These are phyloP conservation scores for Cryptococcus sp. DNA, from an alignment of 1,284 basidiomycete genomes.

Conservation along the genomic window DNA sequence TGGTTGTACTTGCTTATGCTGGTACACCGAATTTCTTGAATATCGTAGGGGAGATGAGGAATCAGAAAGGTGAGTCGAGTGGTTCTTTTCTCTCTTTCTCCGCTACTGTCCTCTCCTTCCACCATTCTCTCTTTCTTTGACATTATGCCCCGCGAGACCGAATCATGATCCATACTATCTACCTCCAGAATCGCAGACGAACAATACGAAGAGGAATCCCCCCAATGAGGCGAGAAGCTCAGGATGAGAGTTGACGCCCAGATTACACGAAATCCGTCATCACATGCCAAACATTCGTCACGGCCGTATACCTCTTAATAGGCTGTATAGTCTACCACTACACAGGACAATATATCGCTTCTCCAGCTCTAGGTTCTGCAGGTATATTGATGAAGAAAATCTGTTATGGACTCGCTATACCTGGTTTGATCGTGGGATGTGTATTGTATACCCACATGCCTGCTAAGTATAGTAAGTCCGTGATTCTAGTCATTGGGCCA, in stretches of 20 bases:
- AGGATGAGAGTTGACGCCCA: neutral
- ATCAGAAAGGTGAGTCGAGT: conserved; percentile 26
- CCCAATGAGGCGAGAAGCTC: no score
- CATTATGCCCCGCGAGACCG: no score
- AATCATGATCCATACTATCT: neutral
- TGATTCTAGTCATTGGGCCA: conserved; percentile 3
- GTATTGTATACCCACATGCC: conserved; percentile 20
- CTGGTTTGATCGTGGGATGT: conserved; percentile 30
- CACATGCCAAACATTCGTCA: conserved; percentile 28
- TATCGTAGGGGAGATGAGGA: conserved; percentile 47
- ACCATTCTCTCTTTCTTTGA: conserved; percentile 1
- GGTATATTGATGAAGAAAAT: conserved; percentile 45
- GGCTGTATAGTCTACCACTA: conserved; percentile 22
- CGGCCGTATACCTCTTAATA: conserved; percentile 36
- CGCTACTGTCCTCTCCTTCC: conserved; percentile 19
- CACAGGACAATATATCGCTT: conserved; percentile 23
- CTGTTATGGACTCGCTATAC: conserved; percentile 45
- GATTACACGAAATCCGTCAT: conserved; percentile 23
- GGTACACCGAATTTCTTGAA: conserved; percentile 37
- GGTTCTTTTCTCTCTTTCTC: no score
- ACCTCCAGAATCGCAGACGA: no score
- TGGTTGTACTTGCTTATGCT: conserved; percentile 40
- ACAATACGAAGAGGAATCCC: no score
- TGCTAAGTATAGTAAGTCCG: conserved; percentile 27
- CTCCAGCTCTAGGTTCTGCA: conserved; percentile 43